Evolutionary conservation across 2,329 filamentous ascomycete genomes (phyloP).

Genomic region (Hortaea werneckii): DNA sequence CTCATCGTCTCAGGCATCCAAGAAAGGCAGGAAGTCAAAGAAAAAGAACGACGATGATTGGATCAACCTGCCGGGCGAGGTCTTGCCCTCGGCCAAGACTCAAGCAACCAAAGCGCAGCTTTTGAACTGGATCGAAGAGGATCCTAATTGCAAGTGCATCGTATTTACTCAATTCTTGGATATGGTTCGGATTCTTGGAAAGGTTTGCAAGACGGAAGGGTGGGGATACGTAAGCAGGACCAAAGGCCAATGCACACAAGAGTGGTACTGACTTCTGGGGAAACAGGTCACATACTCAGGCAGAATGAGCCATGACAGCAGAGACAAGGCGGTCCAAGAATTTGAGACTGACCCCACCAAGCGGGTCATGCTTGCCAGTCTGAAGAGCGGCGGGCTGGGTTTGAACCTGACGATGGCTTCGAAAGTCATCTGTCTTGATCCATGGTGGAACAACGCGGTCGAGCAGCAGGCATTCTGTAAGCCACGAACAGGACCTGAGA

Average conservation of each 20-base stretch:
- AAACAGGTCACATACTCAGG: slow-evolving; percentile 40
- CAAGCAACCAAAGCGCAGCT: slow-evolving; percentile 37
- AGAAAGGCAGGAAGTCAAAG: slow-evolving; percentile 12
- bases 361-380: slow-evolving; percentile 44
- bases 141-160: slow-evolving; percentile 44
- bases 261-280: no score
- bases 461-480: slow-evolving; percentile 36
- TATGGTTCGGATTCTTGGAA: slow-evolving; percentile 37
- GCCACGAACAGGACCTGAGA: no score
- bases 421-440: slow-evolving; percentile 39
- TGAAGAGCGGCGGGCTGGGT: slow-evolving; percentile 48
- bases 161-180: slow-evolving; percentile 46
- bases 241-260: no score
- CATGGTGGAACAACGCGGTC: slow-evolving; percentile 26
- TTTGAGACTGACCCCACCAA: slow-evolving; percentile 35
- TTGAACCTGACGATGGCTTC: slow-evolving; percentile 51
- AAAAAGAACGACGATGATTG: slow-evolving; percentile 25
- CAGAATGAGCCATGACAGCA: slow-evolving; percentile 33
- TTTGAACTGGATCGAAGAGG: slow-evolving; percentile 35
- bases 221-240: slow-evolving; percentile 28
- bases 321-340: slow-evolving; percentile 35
- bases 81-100: slow-evolving; percentile 38
- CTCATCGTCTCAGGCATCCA: background rate
- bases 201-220: slow-evolving; percentile 39
- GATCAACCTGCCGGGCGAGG: slow-evolving; percentile 27